A percentile compares a stretch with the other conserved stretches of the same genome.
phyloP scores from a whole-genome alignment of 202 grass and related monocot genomes.

The Elaeis oleifera region DNA sequence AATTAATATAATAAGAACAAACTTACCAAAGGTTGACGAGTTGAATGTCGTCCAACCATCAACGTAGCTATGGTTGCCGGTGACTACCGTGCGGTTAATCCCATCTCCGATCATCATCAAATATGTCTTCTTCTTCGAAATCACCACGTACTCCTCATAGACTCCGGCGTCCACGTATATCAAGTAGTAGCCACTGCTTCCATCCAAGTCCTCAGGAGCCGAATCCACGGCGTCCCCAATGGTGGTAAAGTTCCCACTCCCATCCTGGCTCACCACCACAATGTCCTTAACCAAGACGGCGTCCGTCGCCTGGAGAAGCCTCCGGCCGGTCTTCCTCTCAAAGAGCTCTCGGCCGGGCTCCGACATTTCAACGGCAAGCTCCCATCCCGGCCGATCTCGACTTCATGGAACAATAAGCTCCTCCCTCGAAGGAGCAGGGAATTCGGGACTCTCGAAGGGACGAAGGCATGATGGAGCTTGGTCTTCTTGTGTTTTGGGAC shows the following conservation, averaged over 20 bases:
- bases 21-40: conserved; percentile 70
- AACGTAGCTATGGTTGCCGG: conserved; percentile 52
- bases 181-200: conserved; percentile 47
- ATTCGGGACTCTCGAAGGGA: neutral
- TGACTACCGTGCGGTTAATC: conserved; percentile 68
- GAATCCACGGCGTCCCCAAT: conserved; percentile 47
- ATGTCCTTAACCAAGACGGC: conserved; percentile 23
- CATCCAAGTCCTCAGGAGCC: conserved; percentile 42
- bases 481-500: neutral
- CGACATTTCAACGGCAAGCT: conserved; percentile 20
- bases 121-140: conserved; percentile 64
- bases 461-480: neutral
- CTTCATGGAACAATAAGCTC: conserved; percentile 13
- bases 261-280: conserved; percentile 57
- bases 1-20: neutral
- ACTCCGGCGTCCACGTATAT: conserved; percentile 55
- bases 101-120: conserved; percentile 85
- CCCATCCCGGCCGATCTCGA: neutral
- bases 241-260: conserved; percentile 54
- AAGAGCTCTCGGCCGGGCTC: conserved; percentile 17
- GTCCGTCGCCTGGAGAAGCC: neutral
- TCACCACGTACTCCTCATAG: conserved; percentile 69
- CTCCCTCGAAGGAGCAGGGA: neutral
- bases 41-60: conserved; percentile 97
- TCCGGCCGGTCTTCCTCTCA: neutral